phyloP scores from a whole-genome alignment of 805 yeast genomes.

The Barnettozyma wickerhamii region DNA sequence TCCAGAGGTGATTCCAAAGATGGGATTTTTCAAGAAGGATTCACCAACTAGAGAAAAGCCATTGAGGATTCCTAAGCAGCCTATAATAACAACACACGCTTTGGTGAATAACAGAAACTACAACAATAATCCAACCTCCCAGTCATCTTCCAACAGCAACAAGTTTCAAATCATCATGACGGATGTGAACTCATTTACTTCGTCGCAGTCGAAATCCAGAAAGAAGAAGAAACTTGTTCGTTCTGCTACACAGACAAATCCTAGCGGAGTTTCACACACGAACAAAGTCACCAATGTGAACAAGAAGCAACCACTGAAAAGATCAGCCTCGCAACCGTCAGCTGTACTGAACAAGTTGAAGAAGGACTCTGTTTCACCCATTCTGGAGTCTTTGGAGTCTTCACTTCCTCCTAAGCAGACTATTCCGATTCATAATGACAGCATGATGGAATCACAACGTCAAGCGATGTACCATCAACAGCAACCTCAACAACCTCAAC shows the following conservation, averaged over 20 bases:
- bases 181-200: slow-evolving; percentile 28
- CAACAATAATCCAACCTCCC: neutral
- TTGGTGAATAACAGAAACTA: slow-evolving; percentile 1
- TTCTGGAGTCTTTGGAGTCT: too few species aligned
- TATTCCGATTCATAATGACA: neutral
- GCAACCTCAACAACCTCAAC: neutral
- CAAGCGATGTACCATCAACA: neutral
- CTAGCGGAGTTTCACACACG: neutral
- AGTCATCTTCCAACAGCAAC: slow-evolving; percentile 9
- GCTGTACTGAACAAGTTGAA: slow-evolving; percentile 11
- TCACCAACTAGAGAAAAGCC: slow-evolving; percentile 4
- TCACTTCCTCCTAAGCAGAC: neutral
- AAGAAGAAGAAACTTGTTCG: slow-evolving; percentile 20
- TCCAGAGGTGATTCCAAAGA: slow-evolving; percentile 16
- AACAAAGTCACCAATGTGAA: slow-evolving; percentile 1
- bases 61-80: neutral
- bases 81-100: neutral
- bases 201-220: slow-evolving; percentile 6
- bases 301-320: slow-evolving; percentile 20
- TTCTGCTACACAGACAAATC: slow-evolving; percentile 17
- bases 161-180: slow-evolving; percentile 33
- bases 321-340: slow-evolving; percentile 24
- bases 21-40: slow-evolving; percentile 25
- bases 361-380: too few species aligned
- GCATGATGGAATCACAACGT: neutral